Evolutionary conservation across 495 filamentous ascomycete genomes (phyloP).

Genomic region (Tetracladium setigerum): DNA sequence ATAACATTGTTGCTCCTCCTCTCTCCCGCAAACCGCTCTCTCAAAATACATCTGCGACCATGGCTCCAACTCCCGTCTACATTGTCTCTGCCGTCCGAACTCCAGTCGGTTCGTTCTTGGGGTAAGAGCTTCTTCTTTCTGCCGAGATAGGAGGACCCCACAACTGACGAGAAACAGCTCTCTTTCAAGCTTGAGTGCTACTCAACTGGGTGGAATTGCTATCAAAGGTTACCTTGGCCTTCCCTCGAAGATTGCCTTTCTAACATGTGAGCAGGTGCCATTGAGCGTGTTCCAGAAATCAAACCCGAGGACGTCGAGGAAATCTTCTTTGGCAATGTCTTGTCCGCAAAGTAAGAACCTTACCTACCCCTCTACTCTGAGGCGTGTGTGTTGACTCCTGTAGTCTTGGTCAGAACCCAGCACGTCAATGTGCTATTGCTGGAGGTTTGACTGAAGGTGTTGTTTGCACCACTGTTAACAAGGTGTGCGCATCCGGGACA

Average conservation of each 20-base stretch:
- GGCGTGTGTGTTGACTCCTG: not conserved
- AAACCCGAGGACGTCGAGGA: slow-evolving; percentile 84
- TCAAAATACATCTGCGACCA: slow-evolving; percentile 24
- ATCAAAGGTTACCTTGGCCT: slow-evolving; percentile 61
- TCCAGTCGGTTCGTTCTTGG: slow-evolving; percentile 86
- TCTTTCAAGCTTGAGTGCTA: slow-evolving; percentile 76
- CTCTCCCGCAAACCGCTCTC: no score
- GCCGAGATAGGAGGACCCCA: slow-evolving; percentile 14
- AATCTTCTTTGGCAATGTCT: slow-evolving; percentile 95
- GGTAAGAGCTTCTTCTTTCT: slow-evolving; percentile 51
- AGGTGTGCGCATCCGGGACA: slow-evolving; percentile 90
- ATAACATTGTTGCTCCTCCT: no score
- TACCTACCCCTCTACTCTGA: slow-evolving; percentile 22
- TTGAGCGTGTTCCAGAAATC: slow-evolving; percentile 78
- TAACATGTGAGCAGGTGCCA: slow-evolving; percentile 51
- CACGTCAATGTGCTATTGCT: slow-evolving; percentile 83
- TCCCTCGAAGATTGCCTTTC: slow-evolving; percentile 10
- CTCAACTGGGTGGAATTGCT: slow-evolving; percentile 80
- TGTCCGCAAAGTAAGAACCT: slow-evolving; percentile 85
- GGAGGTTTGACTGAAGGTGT: slow-evolving; percentile 74
- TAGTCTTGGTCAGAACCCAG: slow-evolving; percentile 94
- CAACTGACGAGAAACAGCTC: slow-evolving; percentile 44
- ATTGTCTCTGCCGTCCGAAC: slow-evolving; percentile 90
- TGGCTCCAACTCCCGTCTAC: slow-evolving; percentile 78
- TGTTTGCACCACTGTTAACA: slow-evolving; percentile 92